Percentiles rank a stretch among this genome's conserved stretches.
phyloP scores from a whole-genome alignment of 257 asterid genomes.

The Cruciata laevipes region DNA sequence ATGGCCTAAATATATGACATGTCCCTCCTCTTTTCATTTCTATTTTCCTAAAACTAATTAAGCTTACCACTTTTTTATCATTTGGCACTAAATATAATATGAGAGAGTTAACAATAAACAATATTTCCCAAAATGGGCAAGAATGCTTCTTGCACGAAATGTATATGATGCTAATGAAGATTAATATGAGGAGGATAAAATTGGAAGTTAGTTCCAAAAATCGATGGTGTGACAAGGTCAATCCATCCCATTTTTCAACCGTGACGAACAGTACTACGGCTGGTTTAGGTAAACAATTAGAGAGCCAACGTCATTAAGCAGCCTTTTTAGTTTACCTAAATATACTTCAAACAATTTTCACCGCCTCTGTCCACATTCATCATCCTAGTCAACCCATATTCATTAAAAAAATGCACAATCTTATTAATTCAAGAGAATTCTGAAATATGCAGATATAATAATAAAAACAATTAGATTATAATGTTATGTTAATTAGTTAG shows the following conservation, averaged over 20 bases:
- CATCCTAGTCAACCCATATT: too few species aligned
- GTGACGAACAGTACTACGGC: neutral
- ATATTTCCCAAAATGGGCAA: neutral
- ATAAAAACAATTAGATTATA: too few species aligned
- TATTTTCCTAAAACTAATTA: too few species aligned
- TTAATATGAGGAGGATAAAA: neutral
- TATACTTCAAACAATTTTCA: neutral
- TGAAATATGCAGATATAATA: too few species aligned
- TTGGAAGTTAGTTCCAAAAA: neutral
- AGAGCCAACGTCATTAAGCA: constrained; percentile 1
- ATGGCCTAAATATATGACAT: too few species aligned
- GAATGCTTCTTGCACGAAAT: neutral
- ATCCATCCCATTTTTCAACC: neutral
- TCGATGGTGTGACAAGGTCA: neutral
- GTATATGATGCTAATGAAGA: neutral
- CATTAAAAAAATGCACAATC: too few species aligned
- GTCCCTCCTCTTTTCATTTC: too few species aligned
- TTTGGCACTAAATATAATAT: too few species aligned
- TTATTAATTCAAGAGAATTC: too few species aligned
- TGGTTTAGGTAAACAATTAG: neutral
- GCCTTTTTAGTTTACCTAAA: constrained; percentile 10
- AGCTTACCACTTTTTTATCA: too few species aligned
- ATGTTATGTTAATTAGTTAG: too few species aligned
- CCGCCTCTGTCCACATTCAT: neutral
- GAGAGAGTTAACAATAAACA: too few species aligned